Percentiles rank a stretch among this genome's conserved stretches.
phyloP scores from a whole-genome alignment of 169 alveolate genomes.

The Plasmodium gallinaceum region DNA sequence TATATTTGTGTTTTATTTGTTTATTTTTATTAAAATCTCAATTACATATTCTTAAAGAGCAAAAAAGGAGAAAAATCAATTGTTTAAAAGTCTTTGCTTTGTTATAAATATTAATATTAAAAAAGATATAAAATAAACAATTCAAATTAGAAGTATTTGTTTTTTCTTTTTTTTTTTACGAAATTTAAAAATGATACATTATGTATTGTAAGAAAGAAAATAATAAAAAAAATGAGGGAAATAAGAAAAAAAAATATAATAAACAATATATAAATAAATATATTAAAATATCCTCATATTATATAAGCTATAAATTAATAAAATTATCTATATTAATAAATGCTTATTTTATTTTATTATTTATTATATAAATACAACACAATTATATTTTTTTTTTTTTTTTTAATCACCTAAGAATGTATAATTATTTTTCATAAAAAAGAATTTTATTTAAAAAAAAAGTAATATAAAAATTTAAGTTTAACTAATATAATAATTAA shows the following conservation, averaged over 20 bases:
- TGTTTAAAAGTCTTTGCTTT: slow-evolving; percentile 10
- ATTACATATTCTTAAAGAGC: background rate
- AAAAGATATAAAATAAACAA: slow-evolving; percentile 26
- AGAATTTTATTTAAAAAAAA: background rate
- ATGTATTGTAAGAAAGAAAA: slow-evolving; percentile 5
- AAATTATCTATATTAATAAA: background rate
- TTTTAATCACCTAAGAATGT: background rate
- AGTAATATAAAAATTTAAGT: background rate
- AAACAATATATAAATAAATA: slow-evolving; percentile 6
- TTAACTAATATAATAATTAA: slow-evolving; percentile 16
- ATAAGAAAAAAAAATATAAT: background rate
- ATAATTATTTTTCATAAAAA: background rate
- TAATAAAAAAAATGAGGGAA: background rate
- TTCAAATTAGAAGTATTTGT: slow-evolving; percentile 46
- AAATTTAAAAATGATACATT: slow-evolving; percentile 45
- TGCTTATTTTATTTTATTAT: slow-evolving; percentile 7
- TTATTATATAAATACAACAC: slow-evolving; percentile 20
- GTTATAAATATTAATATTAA: slow-evolving; percentile 10
- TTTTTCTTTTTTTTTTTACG: slow-evolving; percentile 1
- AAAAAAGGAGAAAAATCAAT: background rate
- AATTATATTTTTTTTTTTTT: background rate
- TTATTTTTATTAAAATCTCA: no score
- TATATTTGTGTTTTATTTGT: no score
- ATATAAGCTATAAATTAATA: background rate
- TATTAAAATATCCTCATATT: slow-evolving; percentile 6